Evolutionary conservation across 192 early-diverging fungal species (phyloP).

Genomic region (Entomortierella beljakovae): DNA sequence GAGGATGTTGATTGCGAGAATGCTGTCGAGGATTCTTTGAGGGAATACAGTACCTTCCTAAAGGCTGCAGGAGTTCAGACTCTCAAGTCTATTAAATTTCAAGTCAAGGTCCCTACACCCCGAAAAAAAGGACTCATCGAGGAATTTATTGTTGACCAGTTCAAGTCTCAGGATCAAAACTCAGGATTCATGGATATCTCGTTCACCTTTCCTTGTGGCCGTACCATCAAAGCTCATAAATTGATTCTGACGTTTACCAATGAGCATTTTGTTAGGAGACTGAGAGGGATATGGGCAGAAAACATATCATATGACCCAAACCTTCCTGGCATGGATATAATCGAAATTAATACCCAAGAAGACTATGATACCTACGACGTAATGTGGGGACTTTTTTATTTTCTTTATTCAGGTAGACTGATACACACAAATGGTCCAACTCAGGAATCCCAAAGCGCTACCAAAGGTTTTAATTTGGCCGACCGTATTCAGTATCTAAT

Average conservation of each 20-base stretch:
- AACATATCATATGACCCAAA: background rate
- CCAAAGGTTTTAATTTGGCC: background rate
- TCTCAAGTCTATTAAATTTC: background rate
- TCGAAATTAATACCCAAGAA: conserved; percentile 1
- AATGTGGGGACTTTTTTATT: conserved; percentile 25
- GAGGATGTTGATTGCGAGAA: background rate
- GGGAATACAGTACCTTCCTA: conserved; percentile 4
- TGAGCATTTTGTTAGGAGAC: background rate
- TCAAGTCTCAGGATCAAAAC: conserved; percentile 15
- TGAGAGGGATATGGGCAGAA: conserved; percentile 13
- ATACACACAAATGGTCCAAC: conserved; percentile 12
- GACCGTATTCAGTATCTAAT: conserved; percentile 23
- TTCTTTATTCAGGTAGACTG: conserved; percentile 16
- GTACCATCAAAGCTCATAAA: conserved; percentile 25
- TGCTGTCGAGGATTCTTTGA: background rate
- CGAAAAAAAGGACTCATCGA: background rate
- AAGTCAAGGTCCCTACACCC: background rate
- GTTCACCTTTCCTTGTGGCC: conserved; percentile 10
- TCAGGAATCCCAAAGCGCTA: background rate
- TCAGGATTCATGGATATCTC: conserved; percentile 37
- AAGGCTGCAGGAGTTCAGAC: conserved; percentile 12
- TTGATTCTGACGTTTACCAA: conserved; percentile 14
- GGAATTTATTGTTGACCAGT: background rate
- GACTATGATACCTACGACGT: background rate
- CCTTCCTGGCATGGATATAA: background rate